These are phyloP conservation scores for Ilex paraguariensis DNA, from an alignment of 305 asterid genomes.

Conservation along the genomic window DNA sequence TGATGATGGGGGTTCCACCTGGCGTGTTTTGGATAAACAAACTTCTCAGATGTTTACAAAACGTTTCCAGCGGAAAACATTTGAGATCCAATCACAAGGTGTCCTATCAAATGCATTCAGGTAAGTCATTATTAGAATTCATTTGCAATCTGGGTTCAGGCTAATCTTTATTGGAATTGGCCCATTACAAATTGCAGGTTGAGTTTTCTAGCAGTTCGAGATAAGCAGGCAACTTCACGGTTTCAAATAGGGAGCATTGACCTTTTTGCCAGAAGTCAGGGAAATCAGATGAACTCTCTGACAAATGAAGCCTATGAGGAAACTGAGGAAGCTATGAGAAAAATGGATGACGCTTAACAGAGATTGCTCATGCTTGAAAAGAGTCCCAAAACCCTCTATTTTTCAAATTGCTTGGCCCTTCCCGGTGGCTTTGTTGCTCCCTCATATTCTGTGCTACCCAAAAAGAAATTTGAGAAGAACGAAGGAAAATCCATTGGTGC, in stretches of 20 bases:
- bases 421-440: too few relatives aligned
- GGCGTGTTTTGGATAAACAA: slow-evolving; percentile 71
- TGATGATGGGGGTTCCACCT: slow-evolving; percentile 68
- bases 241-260: slow-evolving; percentile 95
- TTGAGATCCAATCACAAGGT: slow-evolving; percentile 34
- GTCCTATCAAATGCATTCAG: slow-evolving; percentile 82
- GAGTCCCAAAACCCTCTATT: too few relatives aligned
- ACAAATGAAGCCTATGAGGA: too few relatives aligned
- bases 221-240: slow-evolving; percentile 56
- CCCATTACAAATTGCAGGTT: slow-evolving; percentile 41
- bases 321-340: too few relatives aligned
- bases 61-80: slow-evolving; percentile 74
- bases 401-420: too few relatives aligned
- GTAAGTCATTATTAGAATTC: slow-evolving; percentile 21
- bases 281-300: too few relatives aligned
- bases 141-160: too few relatives aligned
- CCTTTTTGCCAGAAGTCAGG: slow-evolving; percentile 37
- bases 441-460: too few relatives aligned
- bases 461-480: too few relatives aligned
- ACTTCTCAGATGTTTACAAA: slow-evolving; percentile 57
- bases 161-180: too few relatives aligned
- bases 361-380: neutral
- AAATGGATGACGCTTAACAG: too few relatives aligned
- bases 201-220: slow-evolving; percentile 63
- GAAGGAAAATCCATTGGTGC: too few relatives aligned